Base-by-base conservation (phyloP, 2,329 filamentous ascomycete species). In the Phoma sp. region DNA sequence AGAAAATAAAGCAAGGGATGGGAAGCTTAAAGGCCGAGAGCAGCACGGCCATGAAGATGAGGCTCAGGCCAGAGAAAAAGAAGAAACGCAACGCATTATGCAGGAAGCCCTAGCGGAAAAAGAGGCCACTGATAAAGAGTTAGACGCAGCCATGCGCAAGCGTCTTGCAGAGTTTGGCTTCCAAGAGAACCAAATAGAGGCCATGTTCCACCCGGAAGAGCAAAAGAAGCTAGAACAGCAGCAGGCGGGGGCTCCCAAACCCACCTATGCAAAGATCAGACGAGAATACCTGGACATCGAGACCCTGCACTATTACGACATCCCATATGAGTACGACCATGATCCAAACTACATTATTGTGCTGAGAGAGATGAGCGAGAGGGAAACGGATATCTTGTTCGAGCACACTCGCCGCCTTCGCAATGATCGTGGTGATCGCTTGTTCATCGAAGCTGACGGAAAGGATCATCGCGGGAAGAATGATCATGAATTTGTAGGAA, bases 261-360 rank as follows among this genome's bases (percentile, higher is more conserved):
- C 46, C 1, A 34, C 21, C 14, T 48, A 34, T 17, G 20, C 21
- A 2, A 48, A 20, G 14, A 30, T 49, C 2, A 0, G 2, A 1
- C 20, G 12, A 11, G 14, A 42, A 5, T 14, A 49, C n/a, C 47
- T 49, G 7, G 36, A 33, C 5, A 17, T 28, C 20, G 46, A 40
- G 15, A 40, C 46, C 4, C 28, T 48, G 4, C n/a, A 34, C 1
- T 40, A 48, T 14, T 48, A 40, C 15, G 37, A 42, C 4, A 33
- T 48, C 3, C 21, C 46, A 1, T 48, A 48, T 11, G 20, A 34
- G 6, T 20, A 20, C 28, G 46, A 34, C 6, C 18, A 3, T 2
- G 46, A 48, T 25, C 36, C 33, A 2, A 42, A 42, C 15, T 48
- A 42, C 17, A 33, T 34, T 11, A 20, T 40, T 6, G 28, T 48